Percentiles rank a stretch among this genome's conserved stretches.
Evolutionary conservation across 2,329 filamentous ascomycete genomes (phyloP).

Genomic region (Rutstroemia sp.): DNA sequence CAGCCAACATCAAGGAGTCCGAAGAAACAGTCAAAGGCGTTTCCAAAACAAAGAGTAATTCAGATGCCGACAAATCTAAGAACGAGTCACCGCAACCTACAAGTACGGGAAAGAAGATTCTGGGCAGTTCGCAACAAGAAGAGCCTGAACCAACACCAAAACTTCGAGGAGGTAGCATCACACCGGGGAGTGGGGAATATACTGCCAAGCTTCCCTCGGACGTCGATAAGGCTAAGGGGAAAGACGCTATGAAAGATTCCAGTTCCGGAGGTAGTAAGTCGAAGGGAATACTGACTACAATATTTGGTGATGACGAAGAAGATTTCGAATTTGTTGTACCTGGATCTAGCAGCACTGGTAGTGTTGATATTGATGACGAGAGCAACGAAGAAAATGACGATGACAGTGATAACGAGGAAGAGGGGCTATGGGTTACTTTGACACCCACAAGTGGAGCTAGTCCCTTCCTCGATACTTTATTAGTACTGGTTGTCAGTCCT

Average conservation of each 20-base stretch:
- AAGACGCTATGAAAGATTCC: conserved; percentile 11
- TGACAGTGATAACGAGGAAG: conserved; percentile 43
- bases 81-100: conserved; percentile 12
- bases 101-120: conserved; percentile 22
- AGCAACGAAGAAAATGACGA: conserved; percentile 34
- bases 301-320: conserved; percentile 41
- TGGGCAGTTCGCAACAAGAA: conserved; percentile 23
- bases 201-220: conserved; percentile 18
- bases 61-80: conserved; percentile 21
- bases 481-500: conserved; percentile 95
- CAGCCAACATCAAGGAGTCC: conserved; percentile 21
- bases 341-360: conserved; percentile 7
- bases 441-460: conserved; percentile 84
- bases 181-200: conserved; percentile 68
- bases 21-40: conserved; percentile 27
- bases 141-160: conserved; percentile 28
- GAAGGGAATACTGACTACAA: conserved; percentile 39
- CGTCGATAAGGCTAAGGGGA: conserved; percentile 24
- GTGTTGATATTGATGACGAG: conserved; percentile 18
- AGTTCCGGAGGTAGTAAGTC: conserved; percentile 16
- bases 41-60: conserved; percentile 23
- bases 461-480: conserved; percentile 89
- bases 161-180: conserved; percentile 59
- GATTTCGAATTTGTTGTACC: conserved; percentile 27
- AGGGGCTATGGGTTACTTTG: conserved; percentile 94